These are phyloP conservation scores for Pyropia yezoensis DNA, from an alignment of 23 red algal species.

Conservation along the genomic window DNA sequence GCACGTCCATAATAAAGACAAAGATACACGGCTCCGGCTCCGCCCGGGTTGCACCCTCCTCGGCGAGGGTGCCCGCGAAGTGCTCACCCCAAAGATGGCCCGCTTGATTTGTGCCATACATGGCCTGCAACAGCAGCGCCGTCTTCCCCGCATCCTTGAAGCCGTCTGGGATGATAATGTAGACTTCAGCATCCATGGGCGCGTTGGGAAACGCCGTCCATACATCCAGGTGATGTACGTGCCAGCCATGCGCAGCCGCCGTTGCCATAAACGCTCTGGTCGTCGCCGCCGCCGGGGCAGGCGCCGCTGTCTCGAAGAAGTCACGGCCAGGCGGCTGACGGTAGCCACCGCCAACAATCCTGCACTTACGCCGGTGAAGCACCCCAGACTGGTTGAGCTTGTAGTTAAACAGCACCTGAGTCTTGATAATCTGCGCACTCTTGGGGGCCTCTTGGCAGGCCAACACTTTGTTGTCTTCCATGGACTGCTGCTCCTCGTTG, in stretches of 20 bases:
- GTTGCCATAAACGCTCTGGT: constrained; percentile 1
- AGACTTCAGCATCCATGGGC: constrained; percentile 7
- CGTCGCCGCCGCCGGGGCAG: background rate
- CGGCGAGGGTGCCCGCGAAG: too few relatives aligned
- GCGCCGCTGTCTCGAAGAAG: constrained; percentile 9
- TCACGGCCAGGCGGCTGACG: constrained; percentile 9
- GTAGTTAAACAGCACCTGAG: constrained; percentile 9
- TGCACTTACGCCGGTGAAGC: constrained; percentile 1
- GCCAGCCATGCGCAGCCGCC: background rate
- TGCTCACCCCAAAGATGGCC: too few relatives aligned
- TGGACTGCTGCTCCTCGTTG: constrained; percentile 1
- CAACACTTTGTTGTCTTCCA: constrained; percentile 3
- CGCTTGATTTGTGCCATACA: too few relatives aligned
- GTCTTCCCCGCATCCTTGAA: background rate
- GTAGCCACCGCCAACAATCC: constrained; percentile 16
- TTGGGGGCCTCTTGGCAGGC: background rate
- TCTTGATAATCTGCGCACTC: constrained; percentile 1
- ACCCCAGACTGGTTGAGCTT: constrained; percentile 5
- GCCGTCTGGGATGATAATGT: constrained; percentile 1
- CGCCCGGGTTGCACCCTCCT: too few relatives aligned
- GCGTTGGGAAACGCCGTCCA: constrained; percentile 19
- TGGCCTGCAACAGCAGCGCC: too few relatives aligned
- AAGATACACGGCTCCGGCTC: too few relatives aligned
- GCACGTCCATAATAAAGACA: too few relatives aligned
- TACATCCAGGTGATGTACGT: constrained; percentile 8